A percentile compares a stretch with the other conserved stretches of the same genome.
Evolutionary conservation across 2,329 filamentous ascomycete species (phyloP).

Genomic region (Xylaria sp.): DNA sequence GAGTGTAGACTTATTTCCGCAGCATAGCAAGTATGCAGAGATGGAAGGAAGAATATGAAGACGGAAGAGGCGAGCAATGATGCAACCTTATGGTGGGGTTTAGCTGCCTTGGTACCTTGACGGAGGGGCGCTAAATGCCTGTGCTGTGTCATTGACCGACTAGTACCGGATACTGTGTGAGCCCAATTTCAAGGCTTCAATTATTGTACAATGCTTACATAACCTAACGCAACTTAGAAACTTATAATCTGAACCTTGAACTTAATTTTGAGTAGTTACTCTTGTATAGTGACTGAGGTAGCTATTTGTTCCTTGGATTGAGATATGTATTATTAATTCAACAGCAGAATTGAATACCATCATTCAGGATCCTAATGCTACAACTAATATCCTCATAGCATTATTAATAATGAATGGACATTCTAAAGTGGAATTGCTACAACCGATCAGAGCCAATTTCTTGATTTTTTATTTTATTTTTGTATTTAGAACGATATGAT

Average conservation of each 20-base stretch:
- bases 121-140: not conserved
- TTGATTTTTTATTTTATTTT: too few species aligned
- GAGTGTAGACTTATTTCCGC: not conserved
- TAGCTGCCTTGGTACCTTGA: not conserved
- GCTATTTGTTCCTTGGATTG: not conserved
- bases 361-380: not conserved
- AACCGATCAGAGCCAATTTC: too few species aligned
- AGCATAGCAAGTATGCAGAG: not conserved
- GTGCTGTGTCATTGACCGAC: conserved; percentile 18
- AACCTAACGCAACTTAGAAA: too few species aligned
- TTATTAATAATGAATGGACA: too few species aligned
- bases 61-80: conserved; percentile 7
- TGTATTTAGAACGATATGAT: too few species aligned
- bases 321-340: not conserved
- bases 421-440: too few species aligned
- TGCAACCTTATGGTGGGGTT: conserved; percentile 18
- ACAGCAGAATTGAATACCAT: not conserved
- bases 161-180: not conserved
- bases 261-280: too few species aligned
- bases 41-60: not conserved
- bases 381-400: too few species aligned
- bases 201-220: not conserved
- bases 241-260: too few species aligned
- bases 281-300: not conserved
- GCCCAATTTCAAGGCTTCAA: not conserved